phyloP scores from a whole-genome alignment of 176 grass and related monocot genomes.

The Saccharum spontaneum region DNA sequence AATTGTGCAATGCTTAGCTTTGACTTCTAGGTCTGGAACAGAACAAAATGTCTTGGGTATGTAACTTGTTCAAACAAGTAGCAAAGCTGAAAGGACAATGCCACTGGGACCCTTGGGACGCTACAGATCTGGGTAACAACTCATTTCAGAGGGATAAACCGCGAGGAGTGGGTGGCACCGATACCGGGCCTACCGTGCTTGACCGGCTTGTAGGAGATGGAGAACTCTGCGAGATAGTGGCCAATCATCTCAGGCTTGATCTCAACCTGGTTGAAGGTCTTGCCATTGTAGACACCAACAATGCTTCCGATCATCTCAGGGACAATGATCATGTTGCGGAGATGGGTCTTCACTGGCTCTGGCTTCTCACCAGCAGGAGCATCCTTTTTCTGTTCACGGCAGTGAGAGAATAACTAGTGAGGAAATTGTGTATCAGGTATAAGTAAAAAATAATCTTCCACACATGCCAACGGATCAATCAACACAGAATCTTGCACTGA shows the following conservation, averaged over 20 bases:
- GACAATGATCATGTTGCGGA: conserved; percentile 66
- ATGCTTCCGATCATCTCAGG: conserved; percentile 76
- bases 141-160: conserved; percentile 74
- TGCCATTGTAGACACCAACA: conserved; percentile 55
- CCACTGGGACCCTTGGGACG: not conserved
- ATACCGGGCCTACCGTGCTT: conserved; percentile 73
- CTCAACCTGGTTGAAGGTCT: conserved; percentile 60
- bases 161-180: conserved; percentile 57
- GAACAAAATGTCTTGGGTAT: not conserved
- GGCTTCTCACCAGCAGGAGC: conserved; percentile 65
- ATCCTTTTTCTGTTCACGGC: conserved; percentile 50
- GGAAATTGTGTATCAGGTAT: not conserved
- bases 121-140: not conserved
- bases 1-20: not conserved
- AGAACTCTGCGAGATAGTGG: conserved; percentile 63
- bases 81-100: not conserved
- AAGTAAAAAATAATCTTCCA: not conserved
- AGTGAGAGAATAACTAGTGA: not conserved
- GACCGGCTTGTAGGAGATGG: conserved; percentile 59
- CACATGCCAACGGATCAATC: not conserved
- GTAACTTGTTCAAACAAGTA: conserved; percentile 10
- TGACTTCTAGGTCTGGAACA: conserved; percentile 2
- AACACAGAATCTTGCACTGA: not conserved
- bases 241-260: conserved; percentile 77
- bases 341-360: conserved; percentile 52